Base-by-base conservation (phyloP, 2,329 filamentous ascomycete genomes). In the Periconia macrospinosa region DNA sequence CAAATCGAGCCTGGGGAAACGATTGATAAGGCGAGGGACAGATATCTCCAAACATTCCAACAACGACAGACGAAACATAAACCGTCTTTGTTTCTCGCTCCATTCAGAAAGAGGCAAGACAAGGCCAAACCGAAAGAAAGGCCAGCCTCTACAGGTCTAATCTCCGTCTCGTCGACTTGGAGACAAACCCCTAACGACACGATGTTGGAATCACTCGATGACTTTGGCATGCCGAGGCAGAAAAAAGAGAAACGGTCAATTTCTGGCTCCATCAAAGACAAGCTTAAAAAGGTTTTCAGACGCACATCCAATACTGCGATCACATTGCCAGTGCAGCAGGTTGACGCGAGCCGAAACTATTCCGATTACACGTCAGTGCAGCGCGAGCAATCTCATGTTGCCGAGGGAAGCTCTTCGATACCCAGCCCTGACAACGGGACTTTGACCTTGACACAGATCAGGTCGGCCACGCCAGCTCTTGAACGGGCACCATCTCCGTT, bases 241-340 rank as follows among this genome's bases (percentile, higher is more conserved):
- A 79, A 82, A 3, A 65, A 75, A 30, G 85, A 81, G 47, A 82
- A 83, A 11, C 79, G 87, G 20, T 86, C 84, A 30, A 83, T 86
- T 14, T 90, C 88, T 0, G 80, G 78, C 15, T 83, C 81, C 0
- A 63, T 91, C 40, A 88, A 81, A 62, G 81, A 78, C 45, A 89
- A 80, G 53, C 62, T 91, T 54, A 87, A 81, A 68, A 81, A 72
- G 37, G 75, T 87, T 0, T 85, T 89, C 57, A 76, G 76, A 23
- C 71, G 78, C 23, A 60, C 63, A 14, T 75, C 73, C 2, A 65
- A 57, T 18, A 65, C 58, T 41, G 46, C 59, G 1, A 53, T 61
- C n/a, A 59, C 45, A 18, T 55, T 84, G 10, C 82, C 81, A 3
- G 73, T 77, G 20, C 83, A 86, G 56, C 83, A 86, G 52, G 76